Evolutionary conservation across 768 basidiomycete genomes (phyloP), one percentile per base, ranked within the genome.

Genomic region (Boletus eberwhitei): DNA sequence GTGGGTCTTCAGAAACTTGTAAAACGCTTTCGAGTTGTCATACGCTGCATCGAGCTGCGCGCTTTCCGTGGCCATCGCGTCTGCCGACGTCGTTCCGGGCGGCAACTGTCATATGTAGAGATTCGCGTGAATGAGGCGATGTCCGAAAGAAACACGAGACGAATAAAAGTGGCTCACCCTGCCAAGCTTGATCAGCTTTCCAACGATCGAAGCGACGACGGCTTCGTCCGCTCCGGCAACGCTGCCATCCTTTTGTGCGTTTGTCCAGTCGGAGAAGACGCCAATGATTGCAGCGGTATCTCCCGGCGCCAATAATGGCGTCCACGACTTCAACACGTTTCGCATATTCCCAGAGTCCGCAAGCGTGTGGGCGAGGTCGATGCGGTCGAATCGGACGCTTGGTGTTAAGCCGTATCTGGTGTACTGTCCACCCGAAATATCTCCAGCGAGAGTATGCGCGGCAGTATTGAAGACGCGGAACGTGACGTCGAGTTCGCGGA

Each of bases 191-290:
- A 49, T 39, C 13, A 69, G 4, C 22, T 46, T 55, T 6, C 34
- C 53, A 17, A 71, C 19, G 45, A 65, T 49, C 11, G 48, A 46
- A n/a, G 54, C 55, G 17, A 58, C 26, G 13, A 48, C 17, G 1
- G 45, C 50, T 22, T 59, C 56, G 37, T 59, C 55, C 7, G 61
- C 67, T 31, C 53, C 54, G 12, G 26, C 38, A 16, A 56, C 54
- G 13, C 58, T 50, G 11, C 58, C 60, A 4, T 57, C 48, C 21
- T 45, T 55, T 24, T 59, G 58, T 3, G 14, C 2, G 14, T 26
- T 14, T 16, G 45, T 37, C 79, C 79, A 81, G 49, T 79, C 74
- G 63, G 76, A 70, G 45, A 75, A 78, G 37, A 73, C 73, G 1
- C 72, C 73, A 2, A 80, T n/a, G 16, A 80, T 65, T 0, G 71